Evolutionary conservation across 2,329 filamentous ascomycete species (phyloP), one percentile per base, ranked within the genome.

Genomic region (Scolecobasidium constrictum): DNA sequence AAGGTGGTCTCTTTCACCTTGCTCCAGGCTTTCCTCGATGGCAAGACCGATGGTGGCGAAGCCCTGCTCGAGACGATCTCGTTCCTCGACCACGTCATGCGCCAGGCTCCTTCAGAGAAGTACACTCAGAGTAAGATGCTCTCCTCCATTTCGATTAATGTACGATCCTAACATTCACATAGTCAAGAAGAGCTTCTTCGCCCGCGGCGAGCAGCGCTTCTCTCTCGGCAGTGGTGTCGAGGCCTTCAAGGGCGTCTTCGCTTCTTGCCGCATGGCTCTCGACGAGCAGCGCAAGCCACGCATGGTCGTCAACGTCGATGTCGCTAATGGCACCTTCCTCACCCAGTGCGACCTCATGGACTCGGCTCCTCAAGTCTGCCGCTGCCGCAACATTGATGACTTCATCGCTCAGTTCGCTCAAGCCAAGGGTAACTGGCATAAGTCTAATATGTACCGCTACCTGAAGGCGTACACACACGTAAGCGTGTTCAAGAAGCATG

Each of bases 251-350:
- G 92, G 92, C 21, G 81, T 87, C 4, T 96, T 94, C 53, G 78
- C 86, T 7, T 87, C 88, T 0, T 79, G 95, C 40, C 78, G 87
- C 34, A 73, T 90, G 17, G 82, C 81, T 37, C 72, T 85, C 54
- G 47, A 65, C 58, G 53, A 60, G 52, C 47, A 52, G 48, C 11
- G 31, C n/a, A 22, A 23, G 22, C 72, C 75, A 19, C 77, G 76
- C 6, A 69, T 96, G 4, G 77, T 83, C 0, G 67, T 98, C 56
- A 96, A 95, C 52, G 78, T 94, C 9, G 90, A 98, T 54, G 83
- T 94, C 21, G 82, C 88, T 44, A 94, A 96, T 56, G 84, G 86
- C 0, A 84, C 83, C 11, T 98, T 98, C 65, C 96, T 85, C 18
- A 44, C 34, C 3, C 23, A 31, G 7, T 35, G 35, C 31, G 15